phyloP scores from a whole-genome alignment of 2,329 filamentous ascomycete species.

The Verticillium isaacii region DNA sequence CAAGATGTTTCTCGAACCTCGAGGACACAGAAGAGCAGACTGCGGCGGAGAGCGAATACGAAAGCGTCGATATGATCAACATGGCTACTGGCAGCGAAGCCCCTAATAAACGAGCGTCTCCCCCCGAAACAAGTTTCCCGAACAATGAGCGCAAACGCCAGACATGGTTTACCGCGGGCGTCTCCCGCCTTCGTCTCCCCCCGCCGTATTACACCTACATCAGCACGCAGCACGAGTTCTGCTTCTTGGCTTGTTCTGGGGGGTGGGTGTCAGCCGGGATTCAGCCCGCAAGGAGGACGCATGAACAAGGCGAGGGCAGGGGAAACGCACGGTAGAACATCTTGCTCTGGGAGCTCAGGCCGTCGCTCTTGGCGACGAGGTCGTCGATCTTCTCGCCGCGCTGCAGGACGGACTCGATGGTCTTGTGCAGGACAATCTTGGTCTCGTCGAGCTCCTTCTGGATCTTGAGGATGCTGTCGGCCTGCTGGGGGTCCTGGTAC shows the following conservation, averaged over 20 bases:
- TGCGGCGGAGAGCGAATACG: not conserved
- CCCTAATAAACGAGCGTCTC: conserved; percentile 6
- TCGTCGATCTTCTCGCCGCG: conserved; percentile 96
- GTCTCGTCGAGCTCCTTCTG: conserved; percentile 96
- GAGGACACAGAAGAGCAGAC: too few relatives aligned
- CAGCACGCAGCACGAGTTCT: conserved; percentile 70
- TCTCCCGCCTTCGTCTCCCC: not conserved
- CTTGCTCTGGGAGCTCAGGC: conserved; percentile 86
- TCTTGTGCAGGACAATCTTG: conserved; percentile 96
- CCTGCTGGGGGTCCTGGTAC: conserved; percentile 84
- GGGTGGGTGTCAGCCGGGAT: not conserved
- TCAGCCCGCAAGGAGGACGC: not conserved
- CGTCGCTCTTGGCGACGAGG: conserved; percentile 88
- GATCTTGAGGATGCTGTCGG: conserved; percentile 91
- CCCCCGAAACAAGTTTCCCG: conserved; percentile 8
- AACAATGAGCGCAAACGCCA: conserved; percentile 20
- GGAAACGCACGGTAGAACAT: conserved; percentile 83
- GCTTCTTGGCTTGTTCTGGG: conserved; percentile 67
- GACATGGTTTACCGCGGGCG: conserved; percentile 2
- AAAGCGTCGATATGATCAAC: not conserved
- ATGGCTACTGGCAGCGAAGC: not conserved
- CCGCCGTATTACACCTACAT: conserved; percentile 46
- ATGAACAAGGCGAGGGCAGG: not conserved
- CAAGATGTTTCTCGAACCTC: too few relatives aligned
- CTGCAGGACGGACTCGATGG: conserved; percentile 83